Base-by-base conservation (phyloP, 2,329 filamentous ascomycete genomes). In the Ambrosiella cleistominuta region DNA sequence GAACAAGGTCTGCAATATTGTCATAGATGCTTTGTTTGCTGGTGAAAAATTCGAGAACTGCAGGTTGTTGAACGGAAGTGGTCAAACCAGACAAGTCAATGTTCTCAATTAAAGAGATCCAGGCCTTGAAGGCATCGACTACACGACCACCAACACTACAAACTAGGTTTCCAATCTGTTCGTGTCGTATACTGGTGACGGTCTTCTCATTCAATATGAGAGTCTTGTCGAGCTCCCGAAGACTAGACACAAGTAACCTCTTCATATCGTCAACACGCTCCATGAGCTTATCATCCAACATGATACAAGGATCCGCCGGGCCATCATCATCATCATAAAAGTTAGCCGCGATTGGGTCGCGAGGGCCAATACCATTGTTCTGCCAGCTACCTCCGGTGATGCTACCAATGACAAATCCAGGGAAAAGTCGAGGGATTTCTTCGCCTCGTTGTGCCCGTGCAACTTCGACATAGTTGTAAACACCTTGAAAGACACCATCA, bases 21-120 rank as follows among this genome's bases (percentile, higher is more conserved):
- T 97, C 93, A 69, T 97, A 97, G 15, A 95, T 75, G 64, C 85
- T 86, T 69, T 98, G 93, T 70, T 97, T 97, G 68, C 95, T 88
- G 38, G 83, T 79, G 65, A 83, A 84, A 68, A 96, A 96, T 64
- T 97, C 93, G 53, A 82, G 78, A 38, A 97, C 72, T 64, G 94
- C 87, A 0, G 89, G 88, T 49, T 86, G 91, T 67, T 91, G 86
- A 63, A 90, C 84, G 60, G 79, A 83, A 60, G 85, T 84, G 45
- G 83, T 84, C 2, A 97, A 73, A 0, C 85, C 80, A 0, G 86
- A 85, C 12, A 98, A 77, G 65, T 97, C 89, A 68, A 96, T 86
- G 2, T 89, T 95, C 70, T 98, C 93, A 57, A 97, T 82, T 64
- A 88, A 82, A 9, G 88, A 81, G 61, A 95, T 83, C 85, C 90